Conservation (phyloP, 2,329 filamentous ascomycete species). For the Paramyrothecium roridum region DNA sequence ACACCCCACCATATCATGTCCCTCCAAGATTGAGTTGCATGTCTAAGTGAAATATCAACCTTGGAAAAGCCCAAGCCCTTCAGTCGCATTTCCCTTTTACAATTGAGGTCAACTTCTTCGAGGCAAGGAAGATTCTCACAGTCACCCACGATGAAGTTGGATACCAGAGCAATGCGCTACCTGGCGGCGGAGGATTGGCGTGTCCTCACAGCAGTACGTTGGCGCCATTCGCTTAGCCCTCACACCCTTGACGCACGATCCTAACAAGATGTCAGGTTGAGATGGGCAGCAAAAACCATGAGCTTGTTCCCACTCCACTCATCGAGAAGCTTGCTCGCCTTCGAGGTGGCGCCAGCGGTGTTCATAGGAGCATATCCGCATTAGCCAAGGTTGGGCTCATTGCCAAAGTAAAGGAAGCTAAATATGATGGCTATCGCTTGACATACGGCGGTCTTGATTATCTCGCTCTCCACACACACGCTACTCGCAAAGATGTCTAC, state of each 20-base stretch:
- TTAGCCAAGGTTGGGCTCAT: slow-evolving; percentile 92
- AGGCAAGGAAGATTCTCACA: not conserved
- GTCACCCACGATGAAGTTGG: slow-evolving; percentile 74
- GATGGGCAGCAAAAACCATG: slow-evolving; percentile 92
- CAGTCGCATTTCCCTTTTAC: not conserved
- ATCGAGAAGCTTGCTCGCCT: slow-evolving; percentile 83
- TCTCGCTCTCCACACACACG: slow-evolving; percentile 87
- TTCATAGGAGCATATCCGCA: slow-evolving; percentile 82
- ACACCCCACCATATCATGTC: slow-evolving; percentile 22
- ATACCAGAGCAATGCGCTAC: slow-evolving; percentile 91
- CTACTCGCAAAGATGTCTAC: slow-evolving; percentile 77
- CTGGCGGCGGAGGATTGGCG: slow-evolving; percentile 91
- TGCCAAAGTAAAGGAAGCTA: slow-evolving; percentile 88
- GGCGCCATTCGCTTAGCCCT: slow-evolving; percentile 11
- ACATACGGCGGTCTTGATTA: slow-evolving; percentile 98
- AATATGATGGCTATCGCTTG: slow-evolving; percentile 94
- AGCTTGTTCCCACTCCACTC: slow-evolving; percentile 86
- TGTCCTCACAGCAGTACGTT: slow-evolving; percentile 81
- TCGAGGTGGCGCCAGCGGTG: slow-evolving; percentile 72
- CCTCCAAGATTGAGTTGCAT: slow-evolving; percentile 1
- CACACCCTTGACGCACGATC: not conserved
- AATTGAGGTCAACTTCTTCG: not conserved
- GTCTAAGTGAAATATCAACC: slow-evolving; percentile 1
- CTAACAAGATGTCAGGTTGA: slow-evolving; percentile 65
- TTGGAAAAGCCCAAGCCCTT: not conserved